Evolutionary conservation across 345 rosid genomes (phyloP).

Genomic region (Moricandia arvensis): DNA sequence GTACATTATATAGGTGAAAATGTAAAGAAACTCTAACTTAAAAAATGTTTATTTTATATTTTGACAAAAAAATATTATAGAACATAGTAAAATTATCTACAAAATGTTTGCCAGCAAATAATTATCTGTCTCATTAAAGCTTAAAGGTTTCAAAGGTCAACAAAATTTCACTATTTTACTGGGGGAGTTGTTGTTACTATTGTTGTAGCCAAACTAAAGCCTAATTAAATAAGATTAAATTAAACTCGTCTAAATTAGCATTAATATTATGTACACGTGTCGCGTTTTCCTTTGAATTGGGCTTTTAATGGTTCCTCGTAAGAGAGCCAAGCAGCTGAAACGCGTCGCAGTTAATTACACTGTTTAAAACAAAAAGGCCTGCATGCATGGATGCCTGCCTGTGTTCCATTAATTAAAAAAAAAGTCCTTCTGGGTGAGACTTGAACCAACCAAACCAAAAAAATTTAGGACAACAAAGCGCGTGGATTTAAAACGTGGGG

Average conservation of each 20-base stretch:
- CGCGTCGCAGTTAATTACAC: constrained; percentile 29
- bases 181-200: constrained; percentile 10
- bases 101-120: constrained; percentile 18
- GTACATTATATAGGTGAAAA: not conserved
- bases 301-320: not conserved
- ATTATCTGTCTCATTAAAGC: constrained; percentile 4
- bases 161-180: not conserved
- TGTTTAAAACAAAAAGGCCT: constrained; percentile 15
- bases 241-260: not conserved
- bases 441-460: not conserved
- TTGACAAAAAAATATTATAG: no score
- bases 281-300: not conserved
- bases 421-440: not conserved
- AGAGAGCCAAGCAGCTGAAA: constrained; percentile 22
- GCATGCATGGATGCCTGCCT: not conserved
- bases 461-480: constrained; percentile 21
- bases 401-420: not conserved
- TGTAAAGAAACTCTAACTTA: not conserved
- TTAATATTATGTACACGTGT: constrained; percentile 15
- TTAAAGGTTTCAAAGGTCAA: constrained; percentile 4
- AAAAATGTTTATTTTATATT: not conserved
- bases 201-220: not conserved
- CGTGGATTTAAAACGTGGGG: constrained; percentile 26
- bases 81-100: not conserved
- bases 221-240: constrained; percentile 12